These are phyloP conservation scores for Fusarium dlaminii DNA, from an alignment of 2,329 filamentous ascomycete genomes.

Conservation along the genomic window DNA sequence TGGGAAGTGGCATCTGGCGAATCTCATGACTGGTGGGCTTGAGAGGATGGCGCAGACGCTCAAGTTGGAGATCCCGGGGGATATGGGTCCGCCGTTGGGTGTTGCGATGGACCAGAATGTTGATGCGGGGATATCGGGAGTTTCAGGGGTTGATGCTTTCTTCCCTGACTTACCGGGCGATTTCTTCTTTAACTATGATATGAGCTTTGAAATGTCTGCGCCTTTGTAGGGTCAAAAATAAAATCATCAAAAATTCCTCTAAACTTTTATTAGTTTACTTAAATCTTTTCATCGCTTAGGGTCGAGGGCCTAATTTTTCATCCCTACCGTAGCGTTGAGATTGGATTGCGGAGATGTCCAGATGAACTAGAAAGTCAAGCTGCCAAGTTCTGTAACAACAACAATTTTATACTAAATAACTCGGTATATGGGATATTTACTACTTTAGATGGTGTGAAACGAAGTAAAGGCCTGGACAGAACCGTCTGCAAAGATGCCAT, in stretches of 20 bases:
- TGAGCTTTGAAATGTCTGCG: constrained; percentile 19
- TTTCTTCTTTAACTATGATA: constrained; percentile 28
- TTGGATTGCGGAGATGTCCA: no score
- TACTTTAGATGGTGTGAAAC: neutral
- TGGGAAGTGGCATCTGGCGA: constrained; percentile 55
- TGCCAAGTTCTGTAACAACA: neutral
- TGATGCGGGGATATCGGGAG: neutral
- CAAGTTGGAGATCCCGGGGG: neutral
- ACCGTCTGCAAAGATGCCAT: neutral
- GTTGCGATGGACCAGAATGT: neutral
- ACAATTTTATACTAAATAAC: neutral
- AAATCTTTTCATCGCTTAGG: no score
- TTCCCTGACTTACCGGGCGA: constrained; percentile 26
- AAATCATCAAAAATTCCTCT: no score
- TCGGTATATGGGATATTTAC: neutral
- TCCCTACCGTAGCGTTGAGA: no score
- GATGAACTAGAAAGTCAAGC: neutral
- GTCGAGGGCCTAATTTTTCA: no score
- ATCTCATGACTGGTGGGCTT: constrained; percentile 56
- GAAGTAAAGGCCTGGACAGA: neutral
- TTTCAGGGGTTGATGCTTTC: constrained; percentile 9
- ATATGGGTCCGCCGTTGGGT: neutral
- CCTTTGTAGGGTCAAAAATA: neutral
- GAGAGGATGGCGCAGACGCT: constrained; percentile 41
- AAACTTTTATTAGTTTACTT: no score